Percentiles rank a stretch among this genome's conserved stretches.
Conservation (phyloP, 108 stramenopile species). For the Nitzschia putrida region DNA sequence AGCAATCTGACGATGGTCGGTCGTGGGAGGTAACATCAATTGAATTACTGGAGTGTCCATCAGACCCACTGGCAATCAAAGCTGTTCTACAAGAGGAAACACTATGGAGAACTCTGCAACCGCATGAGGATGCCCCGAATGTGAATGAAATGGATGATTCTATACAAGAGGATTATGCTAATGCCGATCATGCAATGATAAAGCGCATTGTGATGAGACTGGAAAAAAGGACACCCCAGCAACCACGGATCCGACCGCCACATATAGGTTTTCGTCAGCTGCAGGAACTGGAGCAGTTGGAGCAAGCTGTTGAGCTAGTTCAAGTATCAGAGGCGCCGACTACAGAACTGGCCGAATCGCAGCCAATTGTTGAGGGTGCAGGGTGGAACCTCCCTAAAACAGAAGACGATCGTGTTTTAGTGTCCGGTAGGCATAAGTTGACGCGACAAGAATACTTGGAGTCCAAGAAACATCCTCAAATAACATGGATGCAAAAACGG, state of each 20-base stretch:
- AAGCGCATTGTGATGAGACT: neutral
- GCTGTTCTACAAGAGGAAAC: neutral
- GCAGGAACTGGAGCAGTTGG: conserved; percentile 19
- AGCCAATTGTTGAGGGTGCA: neutral
- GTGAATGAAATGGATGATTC: neutral
- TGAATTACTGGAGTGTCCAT: conserved; percentile 1
- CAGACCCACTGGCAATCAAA: conserved; percentile 6
- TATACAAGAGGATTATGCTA: neutral
- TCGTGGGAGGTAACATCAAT: neutral
- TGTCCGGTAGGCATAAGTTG: conserved; percentile 39
- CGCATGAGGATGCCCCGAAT: neutral
- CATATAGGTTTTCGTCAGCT: conserved; percentile 10
- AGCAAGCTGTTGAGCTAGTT: conserved; percentile 6
- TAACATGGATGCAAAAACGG: conserved; percentile 46
- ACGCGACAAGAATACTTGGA: conserved; percentile 50
- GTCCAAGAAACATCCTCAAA: conserved; percentile 52
- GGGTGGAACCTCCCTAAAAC: conserved; percentile 15
- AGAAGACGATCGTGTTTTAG: neutral
- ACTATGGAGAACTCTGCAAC: conserved; percentile 4
- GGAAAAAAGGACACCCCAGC: neutral
- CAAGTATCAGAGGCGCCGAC: conserved; percentile 10
- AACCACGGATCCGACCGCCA: conserved; percentile 21
- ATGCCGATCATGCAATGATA: conserved; percentile 1
- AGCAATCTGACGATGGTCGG: neutral
- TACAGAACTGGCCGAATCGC: neutral